A percentile compares a stretch with the other conserved stretches of the same genome.
These are phyloP conservation scores for Rhododendron kiyosumense DNA, from an alignment of 148 eudicot species.

Conservation along the genomic window DNA sequence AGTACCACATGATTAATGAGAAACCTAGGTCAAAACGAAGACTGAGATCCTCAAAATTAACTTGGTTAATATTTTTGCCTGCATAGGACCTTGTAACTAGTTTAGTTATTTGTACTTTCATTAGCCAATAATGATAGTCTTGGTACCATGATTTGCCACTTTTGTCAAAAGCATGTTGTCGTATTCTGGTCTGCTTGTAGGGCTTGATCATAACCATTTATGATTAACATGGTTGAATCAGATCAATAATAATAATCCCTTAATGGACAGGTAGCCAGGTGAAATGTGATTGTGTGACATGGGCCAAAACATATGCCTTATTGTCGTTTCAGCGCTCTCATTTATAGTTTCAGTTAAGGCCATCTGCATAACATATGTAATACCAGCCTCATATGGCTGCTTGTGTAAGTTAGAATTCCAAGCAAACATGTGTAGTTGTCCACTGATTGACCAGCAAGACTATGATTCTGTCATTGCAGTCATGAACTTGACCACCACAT, in stretches of 20 bases:
- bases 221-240: background rate
- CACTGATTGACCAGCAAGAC: background rate
- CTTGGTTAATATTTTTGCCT: background rate
- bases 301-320: background rate
- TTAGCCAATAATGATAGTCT: background rate
- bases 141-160: background rate
- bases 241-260: background rate
- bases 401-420: background rate
- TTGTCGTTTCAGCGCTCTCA: background rate
- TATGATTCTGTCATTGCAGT: background rate
- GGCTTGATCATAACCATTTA: background rate
- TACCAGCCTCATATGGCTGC: background rate
- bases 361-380: background rate
- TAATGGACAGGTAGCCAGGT: background rate
- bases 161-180: background rate
- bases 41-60: background rate
- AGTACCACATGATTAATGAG: background rate
- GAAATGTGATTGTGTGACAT: background rate
- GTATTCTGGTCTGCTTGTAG: background rate
- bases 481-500: background rate
- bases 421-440: background rate
- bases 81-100: background rate
- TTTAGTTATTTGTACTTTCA: background rate
- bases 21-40: background rate
- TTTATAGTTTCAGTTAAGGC: background rate